Conservation (phyloP, 768 basidiomycete genomes). For the Psilocybe cubensis region DNA sequence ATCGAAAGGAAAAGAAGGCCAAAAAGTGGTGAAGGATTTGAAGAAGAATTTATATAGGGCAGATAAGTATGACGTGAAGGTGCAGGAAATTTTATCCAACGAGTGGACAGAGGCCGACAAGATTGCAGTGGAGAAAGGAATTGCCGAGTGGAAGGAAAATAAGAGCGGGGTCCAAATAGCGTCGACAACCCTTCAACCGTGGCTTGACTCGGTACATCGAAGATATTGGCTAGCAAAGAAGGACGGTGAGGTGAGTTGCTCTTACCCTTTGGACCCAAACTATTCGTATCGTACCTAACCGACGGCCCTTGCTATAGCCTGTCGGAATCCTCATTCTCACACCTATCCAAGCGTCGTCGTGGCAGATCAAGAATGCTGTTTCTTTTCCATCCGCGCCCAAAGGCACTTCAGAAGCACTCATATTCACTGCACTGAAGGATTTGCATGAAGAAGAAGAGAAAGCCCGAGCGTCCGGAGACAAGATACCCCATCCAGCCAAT, state of each 20-base stretch:
- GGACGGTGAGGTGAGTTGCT: constrained; percentile 27
- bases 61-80: constrained; percentile 54
- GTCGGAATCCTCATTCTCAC: constrained; percentile 56
- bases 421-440: constrained; percentile 48
- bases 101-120: constrained; percentile 49
- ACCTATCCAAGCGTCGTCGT: constrained; percentile 43
- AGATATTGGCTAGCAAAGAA: constrained; percentile 59
- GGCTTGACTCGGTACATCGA: constrained; percentile 57
- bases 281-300: background rate
- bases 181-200: constrained; percentile 53
- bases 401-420: constrained; percentile 57
- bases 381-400: constrained; percentile 57
- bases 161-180: constrained; percentile 64
- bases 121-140: constrained; percentile 51
- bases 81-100: constrained; percentile 42
- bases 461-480: constrained; percentile 7
- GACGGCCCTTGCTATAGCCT: constrained; percentile 26
- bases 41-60: constrained; percentile 65
- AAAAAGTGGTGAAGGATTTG: constrained; percentile 54
- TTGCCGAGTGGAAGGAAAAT: constrained; percentile 56
- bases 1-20: constrained; percentile 37
- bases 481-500: constrained; percentile 21
- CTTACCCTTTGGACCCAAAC: constrained; percentile 3
- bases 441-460: constrained; percentile 36
- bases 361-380: constrained; percentile 59